These are phyloP conservation scores for Mycena epipterygia DNA, from an alignment of 768 basidiomycete genomes.

Conservation along the genomic window DNA sequence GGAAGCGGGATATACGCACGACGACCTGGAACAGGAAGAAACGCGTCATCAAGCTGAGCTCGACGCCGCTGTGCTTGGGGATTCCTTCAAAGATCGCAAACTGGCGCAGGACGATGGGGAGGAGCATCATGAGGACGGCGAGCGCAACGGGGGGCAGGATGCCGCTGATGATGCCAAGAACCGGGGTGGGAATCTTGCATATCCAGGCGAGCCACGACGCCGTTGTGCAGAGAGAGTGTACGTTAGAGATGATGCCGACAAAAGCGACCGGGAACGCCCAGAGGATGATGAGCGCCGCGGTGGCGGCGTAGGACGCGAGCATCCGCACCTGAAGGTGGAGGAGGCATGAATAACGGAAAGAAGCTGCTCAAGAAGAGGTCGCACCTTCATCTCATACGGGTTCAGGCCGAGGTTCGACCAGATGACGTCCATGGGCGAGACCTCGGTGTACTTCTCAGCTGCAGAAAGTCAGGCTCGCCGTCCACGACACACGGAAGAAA, in stretches of 20 bases:
- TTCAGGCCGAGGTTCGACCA: conserved; percentile 93
- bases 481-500: neutral
- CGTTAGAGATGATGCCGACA: conserved; percentile 89
- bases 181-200: conserved; percentile 71
- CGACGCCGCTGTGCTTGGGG: conserved; percentile 85
- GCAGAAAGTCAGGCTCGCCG: neutral
- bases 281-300: conserved; percentile 84
- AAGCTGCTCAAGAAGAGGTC: neutral
- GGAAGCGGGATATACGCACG: conserved; percentile 61
- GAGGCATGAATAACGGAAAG: neutral
- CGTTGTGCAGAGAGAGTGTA: conserved; percentile 73
- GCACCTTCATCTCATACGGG: conserved; percentile 84
- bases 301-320: conserved; percentile 79
- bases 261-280: conserved; percentile 94
- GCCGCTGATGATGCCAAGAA: conserved; percentile 91
- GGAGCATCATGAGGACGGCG: conserved; percentile 91
- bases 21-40: conserved; percentile 95
- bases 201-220: conserved; percentile 88
- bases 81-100: conserved; percentile 92
- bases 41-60: conserved; percentile 92
- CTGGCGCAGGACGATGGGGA: conserved; percentile 84
- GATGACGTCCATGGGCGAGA: conserved; percentile 90
- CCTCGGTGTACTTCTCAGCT: conserved; percentile 80
- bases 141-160: conserved; percentile 90
- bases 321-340: conserved; percentile 57